Percentiles rank a stretch among this genome's conserved stretches.
Evolutionary conservation across 768 basidiomycete species (phyloP).

Genomic region (Kondoa subrosea): DNA sequence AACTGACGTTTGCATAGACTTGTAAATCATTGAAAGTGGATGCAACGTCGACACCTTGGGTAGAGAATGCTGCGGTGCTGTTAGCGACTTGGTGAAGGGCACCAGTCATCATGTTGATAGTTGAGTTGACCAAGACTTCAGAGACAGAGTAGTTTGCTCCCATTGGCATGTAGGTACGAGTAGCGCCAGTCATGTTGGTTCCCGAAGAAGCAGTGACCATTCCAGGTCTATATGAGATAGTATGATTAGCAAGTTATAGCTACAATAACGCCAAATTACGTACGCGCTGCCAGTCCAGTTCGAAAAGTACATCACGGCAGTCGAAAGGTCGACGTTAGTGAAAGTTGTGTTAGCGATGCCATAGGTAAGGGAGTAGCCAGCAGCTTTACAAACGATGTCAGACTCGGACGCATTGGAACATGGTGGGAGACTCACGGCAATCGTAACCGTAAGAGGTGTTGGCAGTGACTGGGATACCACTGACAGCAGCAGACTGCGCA

Average conservation of each 20-base stretch:
- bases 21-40: background rate
- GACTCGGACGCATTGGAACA: background rate
- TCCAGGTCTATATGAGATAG: background rate
- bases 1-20: background rate
- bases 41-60: background rate
- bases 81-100: background rate
- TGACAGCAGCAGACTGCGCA: background rate
- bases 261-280: background rate
- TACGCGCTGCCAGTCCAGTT: background rate
- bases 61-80: background rate
- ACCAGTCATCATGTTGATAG: background rate
- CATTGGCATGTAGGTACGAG: background rate
- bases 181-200: background rate
- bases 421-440: background rate
- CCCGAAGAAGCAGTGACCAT: background rate
- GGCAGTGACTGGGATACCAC: background rate
- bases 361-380: background rate
- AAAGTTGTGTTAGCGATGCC: background rate
- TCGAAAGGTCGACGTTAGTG: background rate
- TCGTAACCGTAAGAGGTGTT: background rate
- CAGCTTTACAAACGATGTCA: background rate
- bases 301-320: background rate
- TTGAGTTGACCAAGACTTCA: background rate
- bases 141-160: background rate
- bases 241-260: background rate